These are phyloP conservation scores for Phaffia australis DNA, from an alignment of 768 basidiomycete genomes.

Conservation along the genomic window DNA sequence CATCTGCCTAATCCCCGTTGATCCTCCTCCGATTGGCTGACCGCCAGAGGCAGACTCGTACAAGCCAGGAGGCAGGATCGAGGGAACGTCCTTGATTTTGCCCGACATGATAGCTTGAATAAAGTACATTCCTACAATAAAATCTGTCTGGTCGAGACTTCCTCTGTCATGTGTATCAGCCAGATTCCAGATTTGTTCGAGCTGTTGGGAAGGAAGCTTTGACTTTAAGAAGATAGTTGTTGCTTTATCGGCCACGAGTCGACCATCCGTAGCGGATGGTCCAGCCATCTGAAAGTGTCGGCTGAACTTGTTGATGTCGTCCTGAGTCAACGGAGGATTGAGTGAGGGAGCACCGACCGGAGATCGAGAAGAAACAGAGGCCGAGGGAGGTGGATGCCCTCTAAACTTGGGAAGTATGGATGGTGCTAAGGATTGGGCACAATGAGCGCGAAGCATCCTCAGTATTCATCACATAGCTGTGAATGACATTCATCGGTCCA, in stretches of 20 bases:
- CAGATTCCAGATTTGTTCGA: constrained; percentile 88
- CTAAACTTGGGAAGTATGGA: constrained; percentile 18
- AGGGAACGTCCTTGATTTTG: constrained; percentile 59
- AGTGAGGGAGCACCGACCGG: not conserved
- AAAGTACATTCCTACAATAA: constrained; percentile 90
- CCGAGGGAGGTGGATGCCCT: constrained; percentile 22
- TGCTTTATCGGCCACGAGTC: constrained; percentile 59
- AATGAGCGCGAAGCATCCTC: not conserved
- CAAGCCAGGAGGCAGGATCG: constrained; percentile 63
- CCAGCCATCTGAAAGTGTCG: constrained; percentile 53
- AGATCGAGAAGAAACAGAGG: constrained; percentile 4
- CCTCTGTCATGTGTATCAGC: constrained; percentile 93
- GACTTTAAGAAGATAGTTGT: constrained; percentile 85
- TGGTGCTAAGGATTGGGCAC: not conserved
- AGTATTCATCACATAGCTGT: not conserved
- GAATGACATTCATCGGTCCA: not conserved
- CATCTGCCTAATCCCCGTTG: constrained; percentile 14
- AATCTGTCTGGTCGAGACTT: constrained; percentile 75
- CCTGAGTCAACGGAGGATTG: constrained; percentile 55
- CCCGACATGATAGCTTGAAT: constrained; percentile 86
- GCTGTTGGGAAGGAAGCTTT: constrained; percentile 69
- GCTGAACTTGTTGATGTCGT: constrained; percentile 76
- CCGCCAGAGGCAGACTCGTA: constrained; percentile 61
- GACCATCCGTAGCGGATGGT: constrained; percentile 59
- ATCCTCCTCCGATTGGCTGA: not conserved